These are phyloP conservation scores for Vigna hirtella DNA, from an alignment of 306 rosid genomes.

Conservation along the genomic window DNA sequence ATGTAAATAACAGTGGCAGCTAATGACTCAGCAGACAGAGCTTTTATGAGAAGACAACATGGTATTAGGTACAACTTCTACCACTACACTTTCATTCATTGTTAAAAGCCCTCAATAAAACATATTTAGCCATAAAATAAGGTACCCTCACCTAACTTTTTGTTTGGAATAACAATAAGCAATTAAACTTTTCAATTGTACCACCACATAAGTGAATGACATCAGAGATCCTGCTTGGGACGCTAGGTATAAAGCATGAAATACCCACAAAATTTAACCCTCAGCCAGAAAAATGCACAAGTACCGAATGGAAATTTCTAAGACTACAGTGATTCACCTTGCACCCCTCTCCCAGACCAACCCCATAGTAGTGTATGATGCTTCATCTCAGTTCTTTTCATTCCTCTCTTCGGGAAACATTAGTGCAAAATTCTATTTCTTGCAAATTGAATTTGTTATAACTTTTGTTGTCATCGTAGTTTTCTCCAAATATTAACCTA, in stretches of 20 bases:
- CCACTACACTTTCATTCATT: neutral
- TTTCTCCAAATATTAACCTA: constrained; percentile 24
- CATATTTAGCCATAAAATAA: constrained; percentile 4
- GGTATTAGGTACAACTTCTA: constrained; percentile 13
- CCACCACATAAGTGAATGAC: neutral
- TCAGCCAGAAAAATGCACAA: constrained; percentile 8
- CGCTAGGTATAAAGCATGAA: neutral
- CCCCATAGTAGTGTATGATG: neutral
- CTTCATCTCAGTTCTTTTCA: constrained; percentile 23
- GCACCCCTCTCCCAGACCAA: neutral
- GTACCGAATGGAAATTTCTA: neutral
- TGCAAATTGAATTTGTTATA: constrained; percentile 14
- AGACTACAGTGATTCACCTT: constrained; percentile 2
- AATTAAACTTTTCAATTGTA: neutral
- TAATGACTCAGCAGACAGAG: neutral
- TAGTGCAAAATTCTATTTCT: constrained; percentile 27
- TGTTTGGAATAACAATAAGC: neutral
- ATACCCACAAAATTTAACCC: neutral
- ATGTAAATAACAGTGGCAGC: neutral
- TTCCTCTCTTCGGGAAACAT: neutral
- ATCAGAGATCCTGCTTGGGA: neutral
- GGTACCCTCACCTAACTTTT: neutral
- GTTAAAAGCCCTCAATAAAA: neutral
- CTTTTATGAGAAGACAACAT: neutral
- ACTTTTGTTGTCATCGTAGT: neutral